Conservation (phyloP, 352 stramenopile species). For the Globisporangium emineosum region DNA sequence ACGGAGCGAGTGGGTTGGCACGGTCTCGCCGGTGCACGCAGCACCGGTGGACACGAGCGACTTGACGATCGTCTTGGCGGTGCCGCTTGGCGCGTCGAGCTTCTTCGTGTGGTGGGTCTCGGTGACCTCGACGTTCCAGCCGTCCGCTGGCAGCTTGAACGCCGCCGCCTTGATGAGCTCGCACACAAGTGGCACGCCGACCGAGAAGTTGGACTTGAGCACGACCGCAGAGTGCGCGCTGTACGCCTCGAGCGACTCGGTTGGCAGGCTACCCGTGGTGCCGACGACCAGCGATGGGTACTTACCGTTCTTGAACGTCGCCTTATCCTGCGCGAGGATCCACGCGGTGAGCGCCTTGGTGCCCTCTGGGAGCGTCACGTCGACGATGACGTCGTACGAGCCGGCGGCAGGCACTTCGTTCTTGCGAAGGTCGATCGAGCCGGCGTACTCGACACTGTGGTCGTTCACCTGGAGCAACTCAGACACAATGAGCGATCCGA, state of each 20-base stretch:
- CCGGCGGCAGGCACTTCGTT: slow-evolving; percentile 30
- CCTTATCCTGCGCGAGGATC: slow-evolving; percentile 51
- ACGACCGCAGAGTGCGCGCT: slow-evolving; percentile 55
- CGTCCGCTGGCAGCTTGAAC: slow-evolving; percentile 66
- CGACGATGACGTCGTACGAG: slow-evolving; percentile 69
- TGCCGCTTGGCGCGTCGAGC: slow-evolving; percentile 77
- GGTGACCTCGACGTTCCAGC: slow-evolving; percentile 79
- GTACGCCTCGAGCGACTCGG: slow-evolving; percentile 58
- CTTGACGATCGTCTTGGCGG: slow-evolving; percentile 78
- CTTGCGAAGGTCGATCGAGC: slow-evolving; percentile 62
- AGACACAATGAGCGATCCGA: slow-evolving; percentile 68
- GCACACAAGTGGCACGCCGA: slow-evolving; percentile 74
- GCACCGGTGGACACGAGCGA: slow-evolving; percentile 55
- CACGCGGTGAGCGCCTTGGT: slow-evolving; percentile 60
- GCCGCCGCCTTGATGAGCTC: slow-evolving; percentile 70
- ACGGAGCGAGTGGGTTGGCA: slow-evolving; percentile 63
- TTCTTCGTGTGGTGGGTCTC: slow-evolving; percentile 89
- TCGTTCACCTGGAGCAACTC: slow-evolving; percentile 54
- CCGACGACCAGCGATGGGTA: slow-evolving; percentile 71
- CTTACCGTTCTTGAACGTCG: slow-evolving; percentile 61
- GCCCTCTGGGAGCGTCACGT: slow-evolving; percentile 72
- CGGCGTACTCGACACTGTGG: slow-evolving; percentile 44
- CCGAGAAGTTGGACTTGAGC: slow-evolving; percentile 83
- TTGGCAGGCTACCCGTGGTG: slow-evolving; percentile 65
- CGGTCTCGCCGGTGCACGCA: slow-evolving; percentile 43